Evolutionary conservation across 257 asterid genomes (phyloP), one percentile per base, ranked within the genome.

Genomic region (Sherardia arvensis): DNA sequence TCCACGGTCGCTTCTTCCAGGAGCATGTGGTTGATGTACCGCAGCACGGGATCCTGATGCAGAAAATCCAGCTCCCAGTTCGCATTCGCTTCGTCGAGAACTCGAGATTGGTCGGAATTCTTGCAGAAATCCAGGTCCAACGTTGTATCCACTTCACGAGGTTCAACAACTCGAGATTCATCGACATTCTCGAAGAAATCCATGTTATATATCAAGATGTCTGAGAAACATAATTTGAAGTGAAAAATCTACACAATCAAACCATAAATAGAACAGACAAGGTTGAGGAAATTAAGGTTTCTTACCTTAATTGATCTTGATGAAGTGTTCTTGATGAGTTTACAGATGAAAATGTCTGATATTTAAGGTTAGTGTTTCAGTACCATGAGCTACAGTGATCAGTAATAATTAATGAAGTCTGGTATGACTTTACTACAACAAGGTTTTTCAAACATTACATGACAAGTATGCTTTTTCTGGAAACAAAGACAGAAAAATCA

Each of bases 1-100:
- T 78, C 87, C 74, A 78, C 87, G 11, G 76, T 90, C 32, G 87
- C 97, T 20, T 87, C 97, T 20, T 87, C 97, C 88, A 87, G 75
- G 17, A 90, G 74, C 84, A 87, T 90, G 73, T 76, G 77, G 45
- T 66, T 66, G 49, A 90, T 74, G 81, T 79, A 87, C 21, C 83
- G 85, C 38, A 62, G 77, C 12, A 87, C 84, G 29, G 62, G 43
- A n/a, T 30, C 43, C 23, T 28, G 43, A 58, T 58, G 43, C 62
- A 58, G 43, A 29, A 29, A 57, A 57, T 57, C 40, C 40, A 28
- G 21, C 33, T 57, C 62, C 62, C 62, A 57, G 62, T 57, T 57
- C 6, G 10, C 23, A 28, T 57, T 20, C 4, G 21, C 53, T 12
- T 40, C 15, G 8, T 40, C 48, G 75, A 45, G 30, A 53, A 25